Conservation (phyloP, 305 asterid genomes). For the Plantago rigida region DNA sequence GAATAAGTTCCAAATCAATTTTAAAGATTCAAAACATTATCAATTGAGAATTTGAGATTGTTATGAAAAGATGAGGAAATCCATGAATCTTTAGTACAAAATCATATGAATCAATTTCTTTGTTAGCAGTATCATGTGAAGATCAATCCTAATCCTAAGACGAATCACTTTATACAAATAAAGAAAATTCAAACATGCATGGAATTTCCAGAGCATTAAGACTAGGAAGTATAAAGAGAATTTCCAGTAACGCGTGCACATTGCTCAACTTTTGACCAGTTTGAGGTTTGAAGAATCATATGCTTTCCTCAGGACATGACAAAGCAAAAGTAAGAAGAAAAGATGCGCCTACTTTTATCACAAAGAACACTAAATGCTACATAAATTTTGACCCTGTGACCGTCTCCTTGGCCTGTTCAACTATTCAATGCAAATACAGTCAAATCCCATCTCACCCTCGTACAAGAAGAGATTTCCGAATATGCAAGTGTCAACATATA, state of each 20-base stretch:
- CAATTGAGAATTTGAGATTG: not conserved
- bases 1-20: not conserved
- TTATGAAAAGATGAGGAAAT: constrained; percentile 8
- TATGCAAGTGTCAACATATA: not conserved
- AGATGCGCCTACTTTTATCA: not conserved
- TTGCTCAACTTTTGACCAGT: constrained; percentile 16
- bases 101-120: constrained; percentile 7
- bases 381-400: constrained; percentile 5
- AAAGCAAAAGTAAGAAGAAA: constrained; percentile 8
- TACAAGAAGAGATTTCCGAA: not conserved
- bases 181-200: not conserved
- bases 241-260: constrained; percentile 16
- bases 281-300: constrained; percentile 31
- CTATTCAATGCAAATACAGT: not conserved
- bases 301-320: constrained; percentile 15
- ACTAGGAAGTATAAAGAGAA: not conserved
- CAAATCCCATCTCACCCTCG: not conserved
- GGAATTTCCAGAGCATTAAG: constrained; percentile 10
- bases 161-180: constrained; percentile 1
- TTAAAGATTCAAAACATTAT: not conserved
- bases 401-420: not conserved
- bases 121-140: constrained; percentile 1
- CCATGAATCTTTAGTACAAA: constrained; percentile 4
- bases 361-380: constrained; percentile 5
- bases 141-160: constrained; percentile 6